Conservation (phyloP, 78 protist genomes). For the Dictyostelium citrinum region DNA sequence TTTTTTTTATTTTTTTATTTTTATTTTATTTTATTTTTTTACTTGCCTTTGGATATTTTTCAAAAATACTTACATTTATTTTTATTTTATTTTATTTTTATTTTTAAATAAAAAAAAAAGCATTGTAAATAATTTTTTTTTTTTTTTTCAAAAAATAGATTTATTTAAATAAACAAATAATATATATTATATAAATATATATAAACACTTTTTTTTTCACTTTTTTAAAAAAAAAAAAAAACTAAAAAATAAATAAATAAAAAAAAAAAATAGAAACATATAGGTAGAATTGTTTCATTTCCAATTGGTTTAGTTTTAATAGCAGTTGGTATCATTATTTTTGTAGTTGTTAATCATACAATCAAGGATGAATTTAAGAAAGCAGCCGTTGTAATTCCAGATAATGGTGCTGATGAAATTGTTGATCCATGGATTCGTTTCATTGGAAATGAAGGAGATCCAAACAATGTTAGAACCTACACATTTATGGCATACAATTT, state of each 20-base stretch:
- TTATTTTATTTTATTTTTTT: not conserved
- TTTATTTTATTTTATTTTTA: too few species aligned
- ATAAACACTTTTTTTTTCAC: not conserved
- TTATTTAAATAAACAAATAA: not conserved
- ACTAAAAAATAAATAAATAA: not conserved
- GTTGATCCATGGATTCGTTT: constrained; percentile 63
- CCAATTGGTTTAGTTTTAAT: constrained; percentile 49
- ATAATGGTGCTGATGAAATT: not conserved
- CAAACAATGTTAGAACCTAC: constrained; percentile 28
- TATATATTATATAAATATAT: not conserved
- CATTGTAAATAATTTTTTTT: not conserved
- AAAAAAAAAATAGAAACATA: not conserved
- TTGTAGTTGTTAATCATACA: constrained; percentile 6
- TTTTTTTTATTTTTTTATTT: not conserved
- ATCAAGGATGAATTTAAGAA: not conserved
- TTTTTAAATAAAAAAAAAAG: too few species aligned
- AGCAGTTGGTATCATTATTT: constrained; percentile 63
- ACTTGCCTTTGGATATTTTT: not conserved
- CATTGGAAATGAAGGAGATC: constrained; percentile 27
- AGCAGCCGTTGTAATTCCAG: constrained; percentile 31
- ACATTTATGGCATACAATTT: constrained; percentile 21
- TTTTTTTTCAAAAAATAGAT: not conserved
- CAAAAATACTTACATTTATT: not conserved
- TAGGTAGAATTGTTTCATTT: constrained; percentile 15
- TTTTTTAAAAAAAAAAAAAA: not conserved